Evolutionary conservation across 108 stramenopile genomes (phyloP), one percentile per base, ranked within the genome.

Genomic region (Conticribra weissflogii): DNA sequence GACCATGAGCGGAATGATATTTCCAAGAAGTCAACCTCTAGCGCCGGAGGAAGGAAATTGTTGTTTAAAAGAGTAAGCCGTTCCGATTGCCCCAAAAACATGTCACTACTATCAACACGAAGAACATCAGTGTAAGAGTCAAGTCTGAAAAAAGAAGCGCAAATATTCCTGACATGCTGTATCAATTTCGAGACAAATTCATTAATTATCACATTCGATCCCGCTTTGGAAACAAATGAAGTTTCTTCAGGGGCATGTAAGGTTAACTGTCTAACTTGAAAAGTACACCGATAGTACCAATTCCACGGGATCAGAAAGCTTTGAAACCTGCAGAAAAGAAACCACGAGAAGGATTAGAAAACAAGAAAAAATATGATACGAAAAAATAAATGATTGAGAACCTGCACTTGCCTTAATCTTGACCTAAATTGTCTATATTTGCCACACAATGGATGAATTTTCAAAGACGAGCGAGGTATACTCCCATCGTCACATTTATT

Each of bases 1-100:
- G 34, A 47, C 76, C 76, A 77, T 34, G 76, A 77, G 31, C 62
- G 60, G 45, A 77, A 58, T 25, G 55, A 51, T 19, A 77, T 18
- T 24, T 57, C 56, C 41, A 63, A 15, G 0, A 68, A 53, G 52
- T 77, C 55, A 25, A 77, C 53, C 3, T 57, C 32, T 1, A 70
- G n/a, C 30, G 76, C 22, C 34, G 76, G 68, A 9, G 76, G 68
- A 21, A 63, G 29, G 3, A 31, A 21, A 7, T 31, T 23, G 12
- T 65, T 49, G 27, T 65, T 21, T 9, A 1, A 21, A 21, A 14
- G 16, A 56, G 16, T 19, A 33, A 2, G 12, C 59, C 65, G 41
- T 66, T n/a, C n/a, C n/a, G n/a, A n/a, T n/a, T 21, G 57, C 2
- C 24, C 5, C 18, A 0, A n/a, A n/a, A n/a, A n/a, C n/a, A n/a